Evolutionary conservation across 2,329 filamentous ascomycete genomes (phyloP), one percentile per base, ranked within the genome.

Genomic region (Aspergillus melleus): DNA sequence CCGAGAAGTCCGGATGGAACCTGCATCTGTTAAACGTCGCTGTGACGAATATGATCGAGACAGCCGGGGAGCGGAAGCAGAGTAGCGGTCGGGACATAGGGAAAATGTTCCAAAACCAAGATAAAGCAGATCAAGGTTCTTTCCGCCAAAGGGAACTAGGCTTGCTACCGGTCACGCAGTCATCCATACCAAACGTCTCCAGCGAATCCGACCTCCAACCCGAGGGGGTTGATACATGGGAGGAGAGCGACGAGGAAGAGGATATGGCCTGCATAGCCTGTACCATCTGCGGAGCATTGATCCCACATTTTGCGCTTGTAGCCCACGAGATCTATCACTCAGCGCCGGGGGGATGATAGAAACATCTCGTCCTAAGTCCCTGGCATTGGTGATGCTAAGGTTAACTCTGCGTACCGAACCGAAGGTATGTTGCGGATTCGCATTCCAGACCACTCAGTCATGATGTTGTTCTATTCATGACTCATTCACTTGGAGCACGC

Each of bases 1-100:
- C 87, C 0, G 87, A 90, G 61, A 85, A 83, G 62, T 78, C 81
- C 9, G 87, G 85, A 2, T 96, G 91, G 90, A 90, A 94, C 65
- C 76, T 97, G 19, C 90, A 90, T 64, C 79, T 98, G 54, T 81
- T 98, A 60, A 98, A 97, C 65, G 80, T 98, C 22, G 93, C 91
- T 50, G 92, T 91, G 8, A 90, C 90, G 14, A 96, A 96, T 71
- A 94, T 98, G 88, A 83, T 83, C 1, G 79, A 83, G 46, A 80
- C 79, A 16, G 86, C 84, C 4, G 79, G 79, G 14, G 80, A 83
- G 61, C 68, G 77, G 30, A 79, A 81, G 59, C 76, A 79, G 10
- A 84, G 83, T 30, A 80, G 78, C n/a, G 91, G 90, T 1, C 83
- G 90, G 64, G 88, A 96, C 69, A 96, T 97, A 65, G 84, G 84